Evolutionary conservation across 2,329 filamentous ascomycete species (phyloP).

Genomic region (Fusarium tjaetaba): DNA sequence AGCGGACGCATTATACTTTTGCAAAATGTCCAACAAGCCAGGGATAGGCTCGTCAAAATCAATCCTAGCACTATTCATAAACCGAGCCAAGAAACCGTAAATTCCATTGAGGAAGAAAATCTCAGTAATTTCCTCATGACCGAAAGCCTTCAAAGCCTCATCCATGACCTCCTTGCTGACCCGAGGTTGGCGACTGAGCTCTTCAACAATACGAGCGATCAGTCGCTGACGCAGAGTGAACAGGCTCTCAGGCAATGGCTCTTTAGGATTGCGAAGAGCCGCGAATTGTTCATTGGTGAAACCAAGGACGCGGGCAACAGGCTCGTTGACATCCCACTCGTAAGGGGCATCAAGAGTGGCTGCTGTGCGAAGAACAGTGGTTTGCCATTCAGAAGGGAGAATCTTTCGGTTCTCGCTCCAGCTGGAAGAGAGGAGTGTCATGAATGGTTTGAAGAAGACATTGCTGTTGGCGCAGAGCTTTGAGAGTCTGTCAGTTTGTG

Average conservation of each 20-base stretch:
- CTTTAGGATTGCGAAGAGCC: not conserved
- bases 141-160: not conserved
- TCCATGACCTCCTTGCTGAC: not conserved
- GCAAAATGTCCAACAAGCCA: not conserved
- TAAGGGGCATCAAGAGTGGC: slow-evolving; percentile 6
- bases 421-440: slow-evolving; percentile 4
- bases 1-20: not conserved
- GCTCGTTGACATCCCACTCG: slow-evolving; percentile 18
- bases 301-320: slow-evolving; percentile 4
- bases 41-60: slow-evolving; percentile 17
- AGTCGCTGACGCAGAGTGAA: slow-evolving; percentile 5
- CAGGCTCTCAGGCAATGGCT: not conserved
- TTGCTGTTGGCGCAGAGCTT: slow-evolving; percentile 14
- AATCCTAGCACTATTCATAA: slow-evolving; percentile 10
- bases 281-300: slow-evolving; percentile 1
- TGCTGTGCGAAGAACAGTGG: slow-evolving; percentile 1
- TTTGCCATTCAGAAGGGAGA: slow-evolving; percentile 10
- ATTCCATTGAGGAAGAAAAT: slow-evolving; percentile 5
- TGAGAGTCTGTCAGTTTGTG: not conserved
- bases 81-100: slow-evolving; percentile 9
- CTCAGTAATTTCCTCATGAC: slow-evolving; percentile 1
- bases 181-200: not conserved
- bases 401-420: slow-evolving; percentile 14
- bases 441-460: slow-evolving; percentile 9
- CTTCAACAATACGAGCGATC: not conserved